A percentile compares a stretch with the other conserved stretches of the same genome.
These are phyloP conservation scores for Cladosporium austrohemisphaericum DNA, from an alignment of 2,329 filamentous ascomycete genomes.

Conservation along the genomic window DNA sequence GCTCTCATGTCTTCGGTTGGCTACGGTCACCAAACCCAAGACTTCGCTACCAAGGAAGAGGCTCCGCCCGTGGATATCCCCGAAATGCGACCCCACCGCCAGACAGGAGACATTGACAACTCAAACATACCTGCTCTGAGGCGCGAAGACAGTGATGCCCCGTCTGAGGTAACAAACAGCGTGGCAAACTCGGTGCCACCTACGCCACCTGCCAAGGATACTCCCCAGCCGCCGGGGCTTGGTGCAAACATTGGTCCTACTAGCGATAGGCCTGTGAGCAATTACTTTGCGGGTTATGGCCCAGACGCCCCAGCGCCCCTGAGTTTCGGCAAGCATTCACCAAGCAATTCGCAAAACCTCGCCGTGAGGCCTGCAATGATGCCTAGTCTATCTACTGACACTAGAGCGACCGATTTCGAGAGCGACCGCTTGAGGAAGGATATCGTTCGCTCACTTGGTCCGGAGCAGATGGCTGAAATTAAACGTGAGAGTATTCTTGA, in stretches of 20 bases:
- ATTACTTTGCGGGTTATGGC: conserved; percentile 20
- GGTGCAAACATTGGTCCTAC: conserved; percentile 19
- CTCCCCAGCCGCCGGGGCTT: conserved; percentile 28
- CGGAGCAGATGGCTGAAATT: conserved; percentile 32
- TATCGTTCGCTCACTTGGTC: conserved; percentile 66
- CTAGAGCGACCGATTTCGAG: conserved; percentile 55
- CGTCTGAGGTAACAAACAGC: conserved; percentile 17
- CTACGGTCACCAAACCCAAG: conserved; percentile 30
- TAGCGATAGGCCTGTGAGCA: conserved; percentile 17
- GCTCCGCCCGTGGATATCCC: conserved; percentile 22
- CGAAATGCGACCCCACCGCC: conserved; percentile 12
- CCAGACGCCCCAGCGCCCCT: conserved; percentile 9
- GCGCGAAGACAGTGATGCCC: conserved; percentile 9
- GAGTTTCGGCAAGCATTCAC: conserved; percentile 10
- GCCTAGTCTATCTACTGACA: conserved; percentile 21
- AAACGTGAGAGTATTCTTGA: conserved; percentile 20
- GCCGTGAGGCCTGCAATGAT: conserved; percentile 2
- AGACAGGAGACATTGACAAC: conserved; percentile 5
- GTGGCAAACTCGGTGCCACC: conserved; percentile 32
- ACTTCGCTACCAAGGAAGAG: conserved; percentile 30
- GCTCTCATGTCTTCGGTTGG: conserved; percentile 42
- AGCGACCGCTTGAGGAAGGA: conserved; percentile 70
- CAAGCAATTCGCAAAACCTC: not conserved
- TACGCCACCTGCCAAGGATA: conserved; percentile 47
- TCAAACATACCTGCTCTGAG: not conserved